Evolutionary conservation across 148 eudicot genomes (phyloP).

Genomic region (Beta vulgaris): DNA sequence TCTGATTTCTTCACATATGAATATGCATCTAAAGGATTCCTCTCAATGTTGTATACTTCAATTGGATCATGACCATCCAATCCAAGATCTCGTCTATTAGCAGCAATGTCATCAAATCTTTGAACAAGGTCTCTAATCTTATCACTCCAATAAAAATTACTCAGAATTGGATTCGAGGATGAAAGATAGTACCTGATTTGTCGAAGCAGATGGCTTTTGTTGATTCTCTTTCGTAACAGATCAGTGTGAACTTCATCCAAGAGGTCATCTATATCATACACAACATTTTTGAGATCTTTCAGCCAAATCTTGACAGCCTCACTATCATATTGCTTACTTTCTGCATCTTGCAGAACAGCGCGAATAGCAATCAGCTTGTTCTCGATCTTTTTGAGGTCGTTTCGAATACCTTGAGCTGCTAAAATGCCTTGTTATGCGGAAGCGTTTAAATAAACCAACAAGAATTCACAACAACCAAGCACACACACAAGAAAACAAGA

Average conservation of each 20-base stretch:
- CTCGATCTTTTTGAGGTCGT: not conserved
- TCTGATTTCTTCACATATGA: not conserved
- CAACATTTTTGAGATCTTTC: conserved; percentile 13
- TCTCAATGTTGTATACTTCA: not conserved
- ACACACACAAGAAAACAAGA: no score
- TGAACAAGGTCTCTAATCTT: not conserved
- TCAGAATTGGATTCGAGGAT: not conserved
- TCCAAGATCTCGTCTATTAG: not conserved
- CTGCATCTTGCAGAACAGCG: conserved; percentile 18
- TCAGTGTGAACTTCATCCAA: not conserved
- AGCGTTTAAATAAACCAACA: no score
- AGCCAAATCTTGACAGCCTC: conserved; percentile 23
- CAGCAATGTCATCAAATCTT: not conserved
- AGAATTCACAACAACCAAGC: no score
- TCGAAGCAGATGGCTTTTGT: not conserved
- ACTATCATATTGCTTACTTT: not conserved
- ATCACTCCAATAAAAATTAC: not conserved
- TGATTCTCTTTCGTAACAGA: not conserved
- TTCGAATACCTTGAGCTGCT: not conserved
- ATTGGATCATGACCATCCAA: not conserved
- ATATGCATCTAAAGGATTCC: conserved; percentile 21
- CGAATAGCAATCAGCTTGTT: not conserved
- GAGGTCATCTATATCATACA: conserved; percentile 21
- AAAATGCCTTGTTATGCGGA: not conserved
- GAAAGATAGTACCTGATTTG: not conserved